A percentile compares a stretch with the other conserved stretches of the same genome.
Evolutionary conservation across 805 yeast species (phyloP).

Genomic region (Yamadazyma ubonensis): DNA sequence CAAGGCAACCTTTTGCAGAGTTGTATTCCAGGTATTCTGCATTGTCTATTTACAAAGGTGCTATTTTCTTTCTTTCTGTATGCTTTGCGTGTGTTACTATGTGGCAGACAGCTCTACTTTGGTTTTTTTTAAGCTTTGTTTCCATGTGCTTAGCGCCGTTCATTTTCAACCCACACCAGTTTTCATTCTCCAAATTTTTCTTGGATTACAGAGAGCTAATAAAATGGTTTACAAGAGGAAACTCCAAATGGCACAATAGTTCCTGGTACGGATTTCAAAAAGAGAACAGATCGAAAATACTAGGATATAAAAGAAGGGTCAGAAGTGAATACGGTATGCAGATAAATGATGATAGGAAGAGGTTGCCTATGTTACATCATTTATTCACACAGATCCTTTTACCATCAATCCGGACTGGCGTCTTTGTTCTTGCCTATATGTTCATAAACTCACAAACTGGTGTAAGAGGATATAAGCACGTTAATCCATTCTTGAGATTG

Average conservation of each 20-base stretch:
- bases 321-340: constrained; percentile 2
- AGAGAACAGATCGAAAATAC: constrained; percentile 19
- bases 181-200: constrained; percentile 46
- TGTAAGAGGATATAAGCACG: constrained; percentile 42
- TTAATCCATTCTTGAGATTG: constrained; percentile 59
- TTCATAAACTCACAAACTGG: constrained; percentile 89
- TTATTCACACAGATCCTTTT: constrained; percentile 19
- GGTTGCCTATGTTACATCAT: constrained; percentile 6
- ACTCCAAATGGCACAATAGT: constrained; percentile 58
- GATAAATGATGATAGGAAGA: constrained; percentile 1
- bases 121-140: constrained; percentile 53
- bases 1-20: constrained; percentile 68
- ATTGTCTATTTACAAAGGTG: constrained; percentile 76
- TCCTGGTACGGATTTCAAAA: constrained; percentile 77
- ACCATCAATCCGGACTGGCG: constrained; percentile 17
- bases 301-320: constrained; percentile 24
- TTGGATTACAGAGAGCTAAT: constrained; percentile 49
- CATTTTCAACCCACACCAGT: constrained; percentile 55
- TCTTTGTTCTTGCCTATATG: constrained; percentile 60
- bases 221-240: constrained; percentile 83
- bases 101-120: constrained; percentile 72
- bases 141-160: constrained; percentile 51
- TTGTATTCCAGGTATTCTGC: constrained; percentile 76
- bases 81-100: constrained; percentile 75
- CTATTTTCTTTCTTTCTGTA: constrained; percentile 64